phyloP scores from a whole-genome alignment of 1,139 yeast genomes.

The Arxiozyma slooffiae region DNA sequence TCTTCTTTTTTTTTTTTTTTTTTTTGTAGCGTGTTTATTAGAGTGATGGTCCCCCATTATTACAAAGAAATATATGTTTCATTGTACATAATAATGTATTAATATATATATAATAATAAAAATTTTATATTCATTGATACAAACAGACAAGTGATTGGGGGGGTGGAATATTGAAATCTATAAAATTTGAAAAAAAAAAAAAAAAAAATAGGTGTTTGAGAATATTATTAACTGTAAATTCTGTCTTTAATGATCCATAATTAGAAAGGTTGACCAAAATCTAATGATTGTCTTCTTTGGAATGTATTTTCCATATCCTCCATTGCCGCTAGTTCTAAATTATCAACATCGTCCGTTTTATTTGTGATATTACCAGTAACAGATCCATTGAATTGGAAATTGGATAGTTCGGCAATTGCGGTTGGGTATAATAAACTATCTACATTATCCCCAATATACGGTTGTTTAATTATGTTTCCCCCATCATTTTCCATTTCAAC shows the following conservation, averaged over 20 bases:
- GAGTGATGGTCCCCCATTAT: not conserved
- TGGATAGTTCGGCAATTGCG: constrained; percentile 1
- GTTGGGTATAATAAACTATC: not conserved
- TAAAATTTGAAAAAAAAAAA: no score
- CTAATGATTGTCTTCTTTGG: constrained; percentile 28
- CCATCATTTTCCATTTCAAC: not conserved
- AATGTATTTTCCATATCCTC: constrained; percentile 29
- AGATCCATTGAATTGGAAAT: not conserved
- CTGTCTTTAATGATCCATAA: not conserved
- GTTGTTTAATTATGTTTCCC: not conserved
- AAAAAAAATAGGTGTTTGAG: not conserved
- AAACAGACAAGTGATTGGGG: not conserved
- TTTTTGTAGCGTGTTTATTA: not conserved
- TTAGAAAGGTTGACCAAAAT: constrained; percentile 13
- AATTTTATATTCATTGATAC: not conserved
- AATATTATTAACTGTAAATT: not conserved
- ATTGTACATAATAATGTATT: no score
- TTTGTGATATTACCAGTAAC: not conserved
- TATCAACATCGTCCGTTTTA: constrained; percentile 3
- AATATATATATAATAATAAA: no score
- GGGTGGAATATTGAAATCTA: not conserved
- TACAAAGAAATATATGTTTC: no score
- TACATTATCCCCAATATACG: not conserved
- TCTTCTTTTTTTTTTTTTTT: no score
- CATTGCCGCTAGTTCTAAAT: constrained; percentile 18